phyloP scores from a whole-genome alignment of 2,329 filamentous ascomycete species.

The Fusarium tricinctum region DNA sequence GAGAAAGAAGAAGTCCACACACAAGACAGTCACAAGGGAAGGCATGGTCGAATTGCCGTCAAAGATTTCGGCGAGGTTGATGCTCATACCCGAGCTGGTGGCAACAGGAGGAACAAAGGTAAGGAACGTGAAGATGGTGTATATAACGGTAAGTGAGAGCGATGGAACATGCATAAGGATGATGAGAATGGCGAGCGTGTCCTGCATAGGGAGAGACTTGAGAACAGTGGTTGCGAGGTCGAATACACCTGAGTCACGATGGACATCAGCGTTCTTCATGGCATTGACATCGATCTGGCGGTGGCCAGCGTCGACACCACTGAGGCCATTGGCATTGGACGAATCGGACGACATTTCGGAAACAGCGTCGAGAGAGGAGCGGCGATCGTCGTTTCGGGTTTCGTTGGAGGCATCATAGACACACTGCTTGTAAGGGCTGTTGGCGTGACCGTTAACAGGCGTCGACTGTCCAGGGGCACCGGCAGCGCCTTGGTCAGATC shows the following conservation, averaged over 20 bases:
- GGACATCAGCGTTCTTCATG: slow-evolving; percentile 75
- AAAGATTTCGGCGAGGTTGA: slow-evolving; percentile 91
- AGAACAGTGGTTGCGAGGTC: slow-evolving; percentile 88
- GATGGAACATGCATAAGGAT: slow-evolving; percentile 93
- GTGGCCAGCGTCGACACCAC: slow-evolving; percentile 64
- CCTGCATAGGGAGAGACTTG: slow-evolving; percentile 88
- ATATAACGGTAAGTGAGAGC: slow-evolving; percentile 87
- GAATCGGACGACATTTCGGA: slow-evolving; percentile 71
- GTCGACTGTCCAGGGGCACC: slow-evolving; percentile 52
- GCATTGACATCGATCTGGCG: slow-evolving; percentile 79
- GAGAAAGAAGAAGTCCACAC: slow-evolving; percentile 86
- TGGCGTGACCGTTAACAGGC: slow-evolving; percentile 51
- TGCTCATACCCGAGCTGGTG: slow-evolving; percentile 80
- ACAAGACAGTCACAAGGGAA: slow-evolving; percentile 85
- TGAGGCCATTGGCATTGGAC: slow-evolving; percentile 56
- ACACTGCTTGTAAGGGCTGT: slow-evolving; percentile 55
- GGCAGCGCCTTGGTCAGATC: slow-evolving; percentile 51
- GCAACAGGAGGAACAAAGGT: slow-evolving; percentile 91
- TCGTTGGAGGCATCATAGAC: slow-evolving; percentile 56
- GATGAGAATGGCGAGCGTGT: slow-evolving; percentile 96
- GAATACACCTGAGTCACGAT: slow-evolving; percentile 79
- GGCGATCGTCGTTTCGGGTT: slow-evolving; percentile 60
- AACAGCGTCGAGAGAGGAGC: slow-evolving; percentile 65
- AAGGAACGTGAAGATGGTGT: slow-evolving; percentile 91
- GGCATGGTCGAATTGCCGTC: slow-evolving; percentile 89